These are phyloP conservation scores for Ascocoryne sarcoides DNA, from an alignment of 2,329 filamentous ascomycete species.

Conservation along the genomic window DNA sequence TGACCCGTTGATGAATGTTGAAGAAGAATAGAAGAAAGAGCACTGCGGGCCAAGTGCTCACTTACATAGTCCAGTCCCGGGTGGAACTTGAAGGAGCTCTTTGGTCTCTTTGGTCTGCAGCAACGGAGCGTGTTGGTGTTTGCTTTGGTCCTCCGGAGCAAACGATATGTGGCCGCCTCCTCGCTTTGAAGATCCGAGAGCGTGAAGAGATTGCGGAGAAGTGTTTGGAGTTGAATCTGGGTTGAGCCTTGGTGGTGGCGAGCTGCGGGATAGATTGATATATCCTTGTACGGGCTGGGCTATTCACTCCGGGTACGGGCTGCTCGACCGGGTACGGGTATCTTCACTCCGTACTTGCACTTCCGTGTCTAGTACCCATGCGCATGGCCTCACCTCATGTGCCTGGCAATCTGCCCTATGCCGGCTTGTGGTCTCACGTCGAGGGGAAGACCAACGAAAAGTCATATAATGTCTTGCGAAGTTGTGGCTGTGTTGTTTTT, in stretches of 20 bases:
- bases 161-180: too few species aligned
- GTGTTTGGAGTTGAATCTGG: not conserved
- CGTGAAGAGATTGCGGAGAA: too few species aligned
- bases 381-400: not conserved
- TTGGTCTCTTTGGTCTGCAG: not conserved
- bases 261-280: not conserved
- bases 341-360: too few species aligned
- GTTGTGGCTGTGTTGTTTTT: slow-evolving; percentile 1
- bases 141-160: too few species aligned
- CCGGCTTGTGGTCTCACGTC: not conserved
- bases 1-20: too few species aligned
- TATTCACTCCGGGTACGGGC: too few species aligned
- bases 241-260: not conserved
- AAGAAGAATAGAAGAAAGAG: slow-evolving; percentile 1
- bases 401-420: slow-evolving; percentile 1
- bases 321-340: too few species aligned
- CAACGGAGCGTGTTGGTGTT: too few species aligned
- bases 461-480: not conserved
- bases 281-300: too few species aligned
- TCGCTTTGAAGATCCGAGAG: too few species aligned
- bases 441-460: too few species aligned
- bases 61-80: slow-evolving; percentile 3
- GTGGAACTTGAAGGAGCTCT: not conserved
- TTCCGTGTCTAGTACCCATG: not conserved
- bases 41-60: slow-evolving; percentile 2